Evolutionary conservation across 495 filamentous ascomycete genomes (phyloP), one percentile per base, ranked within the genome.

Genomic region (Neurospora cerealis): DNA sequence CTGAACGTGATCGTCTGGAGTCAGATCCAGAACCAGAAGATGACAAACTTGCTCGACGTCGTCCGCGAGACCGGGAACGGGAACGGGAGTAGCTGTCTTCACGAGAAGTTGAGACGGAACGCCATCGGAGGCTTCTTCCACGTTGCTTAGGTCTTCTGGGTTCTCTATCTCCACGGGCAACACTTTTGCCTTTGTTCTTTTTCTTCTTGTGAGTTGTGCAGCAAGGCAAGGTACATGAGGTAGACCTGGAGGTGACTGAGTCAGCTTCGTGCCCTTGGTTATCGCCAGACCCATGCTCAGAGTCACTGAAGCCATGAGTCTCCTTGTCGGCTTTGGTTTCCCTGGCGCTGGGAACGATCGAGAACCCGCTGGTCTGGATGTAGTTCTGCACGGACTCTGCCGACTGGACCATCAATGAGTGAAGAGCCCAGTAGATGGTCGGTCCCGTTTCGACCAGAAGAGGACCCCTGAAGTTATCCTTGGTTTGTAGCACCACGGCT

Each of bases 301-400:
- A 70, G 70, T 15, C 2, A 28, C 8, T 10, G 19, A 2, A 21
- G 19, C 10, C n/a, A 73, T 71, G 13, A 74, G 48, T 3, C 71
- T 70, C 38, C 60, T 70, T 13, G 54, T 48, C 21, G 13, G 13
- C 69, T 46, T 71, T 60, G 15, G 66, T 66, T 21, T 77, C 75
- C 36, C 75, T 78, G 66, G 73, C 36, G 62, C 74, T 62, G 3
- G 74, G 71, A 13, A 76, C 77, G 19, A 75, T 71, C 4, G 72
- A 76, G 73, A 81, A 84, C n/a, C 83, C 83, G 39, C 82, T 78
- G 73, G 74, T 77, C 34, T 70, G 71, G 60, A 83, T 79, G 73
- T 83, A 80, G 42, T 84, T 74, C 70, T 84, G 80, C 17, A 79
- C 78, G 1, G 80, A 83, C 41, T 83, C 78, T 42, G 81, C 82